phyloP scores from a whole-genome alignment of 352 stramenopile genomes.

The Globisporangium lucens region DNA sequence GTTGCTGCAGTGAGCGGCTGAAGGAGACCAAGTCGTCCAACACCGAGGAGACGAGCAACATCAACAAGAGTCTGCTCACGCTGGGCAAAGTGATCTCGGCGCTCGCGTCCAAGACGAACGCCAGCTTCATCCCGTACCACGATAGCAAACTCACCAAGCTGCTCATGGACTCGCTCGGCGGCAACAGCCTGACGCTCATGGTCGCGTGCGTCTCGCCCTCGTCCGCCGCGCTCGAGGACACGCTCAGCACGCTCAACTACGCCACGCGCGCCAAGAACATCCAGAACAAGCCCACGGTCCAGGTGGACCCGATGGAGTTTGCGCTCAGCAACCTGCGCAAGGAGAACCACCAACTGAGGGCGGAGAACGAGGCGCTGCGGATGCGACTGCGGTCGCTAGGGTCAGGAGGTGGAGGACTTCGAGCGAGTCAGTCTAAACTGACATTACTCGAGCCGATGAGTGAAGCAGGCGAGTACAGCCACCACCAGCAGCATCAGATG shows the following conservation, averaged over 20 bases:
- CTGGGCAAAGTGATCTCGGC: conserved; percentile 85
- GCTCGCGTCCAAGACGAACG: conserved; percentile 42
- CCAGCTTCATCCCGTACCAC: conserved; percentile 71
- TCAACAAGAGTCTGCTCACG: conserved; percentile 83
- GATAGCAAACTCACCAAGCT: conserved; percentile 87
- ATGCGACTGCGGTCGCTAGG: conserved; percentile 38
- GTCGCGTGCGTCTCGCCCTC: conserved; percentile 80
- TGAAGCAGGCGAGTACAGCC: conserved; percentile 2
- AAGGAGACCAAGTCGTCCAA: conserved; percentile 74
- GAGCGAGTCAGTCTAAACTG: conserved; percentile 9
- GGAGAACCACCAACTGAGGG: conserved; percentile 55
- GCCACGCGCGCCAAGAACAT: conserved; percentile 84
- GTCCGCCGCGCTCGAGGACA: conserved; percentile 55
- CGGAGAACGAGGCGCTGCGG: conserved; percentile 59
- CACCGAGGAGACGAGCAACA: conserved; percentile 74
- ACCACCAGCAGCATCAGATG: background rate
- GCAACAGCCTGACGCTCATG: conserved; percentile 82
- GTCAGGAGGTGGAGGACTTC: conserved; percentile 8
- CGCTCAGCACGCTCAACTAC: conserved; percentile 84
- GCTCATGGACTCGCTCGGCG: conserved; percentile 81
- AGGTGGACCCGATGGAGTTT: conserved; percentile 63
- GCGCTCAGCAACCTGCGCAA: conserved; percentile 56
- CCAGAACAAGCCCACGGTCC: conserved; percentile 70
- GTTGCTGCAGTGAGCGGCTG: conserved; percentile 43
- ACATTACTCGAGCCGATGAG: background rate